Percentiles rank a stretch among this genome's conserved stretches.
Conservation (phyloP, 805 yeast species). For the Diddensiella santjacobensis region DNA sequence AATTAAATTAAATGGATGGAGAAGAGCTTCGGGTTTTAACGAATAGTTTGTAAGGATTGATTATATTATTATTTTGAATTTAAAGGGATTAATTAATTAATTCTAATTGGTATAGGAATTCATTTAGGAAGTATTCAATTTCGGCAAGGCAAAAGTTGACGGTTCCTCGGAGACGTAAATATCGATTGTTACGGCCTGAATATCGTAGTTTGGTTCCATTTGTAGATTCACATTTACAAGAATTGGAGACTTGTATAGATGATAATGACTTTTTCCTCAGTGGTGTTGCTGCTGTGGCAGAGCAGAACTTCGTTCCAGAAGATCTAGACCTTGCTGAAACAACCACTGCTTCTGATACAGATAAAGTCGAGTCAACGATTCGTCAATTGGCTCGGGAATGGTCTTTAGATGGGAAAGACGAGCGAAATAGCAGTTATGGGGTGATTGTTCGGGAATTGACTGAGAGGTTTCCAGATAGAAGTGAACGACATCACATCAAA, state of each 20-base stretch:
- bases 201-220: conserved; percentile 5
- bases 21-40: conserved; percentile 1
- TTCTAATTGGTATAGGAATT: conserved; percentile 1
- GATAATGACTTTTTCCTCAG: conserved; percentile 24
- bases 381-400: conserved; percentile 79
- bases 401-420: conserved; percentile 52
- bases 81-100: background rate
- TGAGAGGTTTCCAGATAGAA: conserved; percentile 27
- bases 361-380: conserved; percentile 54
- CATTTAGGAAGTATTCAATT: conserved; percentile 14
- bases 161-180: conserved; percentile 13
- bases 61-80: background rate
- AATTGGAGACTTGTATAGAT: conserved; percentile 17
- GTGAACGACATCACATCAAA: conserved; percentile 24
- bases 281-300: conserved; percentile 22
- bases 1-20: no score
- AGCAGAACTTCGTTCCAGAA: conserved; percentile 17
- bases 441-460: conserved; percentile 48
- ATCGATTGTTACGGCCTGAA: conserved; percentile 5
- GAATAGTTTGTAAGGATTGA: background rate
- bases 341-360: conserved; percentile 41
- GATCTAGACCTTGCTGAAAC: conserved; percentile 1
- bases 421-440: conserved; percentile 51
- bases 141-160: conserved; percentile 13
- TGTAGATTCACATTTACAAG: conserved; percentile 14